Base-by-base conservation (phyloP, 2,329 filamentous ascomycete species). In the Pseudopyrenochaeta lycopersici region DNA sequence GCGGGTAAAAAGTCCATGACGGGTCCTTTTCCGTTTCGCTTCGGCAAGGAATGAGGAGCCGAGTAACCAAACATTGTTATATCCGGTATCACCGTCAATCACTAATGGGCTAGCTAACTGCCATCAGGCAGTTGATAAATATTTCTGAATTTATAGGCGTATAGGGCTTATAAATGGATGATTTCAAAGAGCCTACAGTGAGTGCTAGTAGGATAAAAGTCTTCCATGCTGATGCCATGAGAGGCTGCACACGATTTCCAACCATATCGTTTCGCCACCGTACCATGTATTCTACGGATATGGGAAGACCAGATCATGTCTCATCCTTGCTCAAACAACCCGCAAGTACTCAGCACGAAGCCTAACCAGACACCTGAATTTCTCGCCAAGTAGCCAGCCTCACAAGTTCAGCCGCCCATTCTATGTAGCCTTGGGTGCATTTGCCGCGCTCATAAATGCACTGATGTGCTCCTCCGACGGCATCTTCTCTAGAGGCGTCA, bases 401-500 rank as follows among this genome's bases (percentile, higher is more conserved):
- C 7, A 23, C 17, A 39, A 10, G 4, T 14, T 4, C 10, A n/a
- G 9, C 11, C 11, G 42, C 39, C 23, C 30, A 31, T 45, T 41
- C 44, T 59, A 49, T 15, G 52, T 29, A 31, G 58, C 46, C 39
- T 56, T 63, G 3, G 58, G 46, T 29, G 39, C 47, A 49, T 55
- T 62, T 6, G 49, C 40, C 7, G 49, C 47, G 21, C 21, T 54
- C 62, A 70, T 66, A 18, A 59, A 55, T 2, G 62, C 55, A 18
- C 52, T 60, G 21, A 73, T 68, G 31, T 63, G 60, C 45, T 71
- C 67, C 7, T 72, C 65, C 1, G 66, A 62, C 3, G 72, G 72
- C 64, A 74, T 66, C 46, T 69, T 55, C 17, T 65, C 57, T 32
- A 73, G 48, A 2, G 72, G 72, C 10, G 63, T 69, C 5, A 75